A percentile compares a stretch with the other conserved stretches of the same genome.
phyloP scores from a whole-genome alignment of 352 stramenopile genomes.

The Globisporangium alternatum region DNA sequence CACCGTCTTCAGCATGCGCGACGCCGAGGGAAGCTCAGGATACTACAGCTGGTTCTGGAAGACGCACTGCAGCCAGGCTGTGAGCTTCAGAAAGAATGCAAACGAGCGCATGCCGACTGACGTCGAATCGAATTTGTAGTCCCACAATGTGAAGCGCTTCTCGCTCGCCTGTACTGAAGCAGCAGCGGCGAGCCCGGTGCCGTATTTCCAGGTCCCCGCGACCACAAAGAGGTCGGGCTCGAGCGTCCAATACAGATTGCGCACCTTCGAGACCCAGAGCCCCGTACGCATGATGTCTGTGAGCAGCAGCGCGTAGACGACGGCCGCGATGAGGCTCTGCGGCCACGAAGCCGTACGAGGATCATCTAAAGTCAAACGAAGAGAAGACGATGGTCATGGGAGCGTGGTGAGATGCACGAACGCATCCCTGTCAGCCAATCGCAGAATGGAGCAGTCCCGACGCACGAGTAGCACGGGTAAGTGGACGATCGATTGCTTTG shows the following conservation, averaged over 20 bases:
- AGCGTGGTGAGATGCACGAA: background rate
- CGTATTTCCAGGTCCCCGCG: background rate
- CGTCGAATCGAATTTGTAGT: background rate
- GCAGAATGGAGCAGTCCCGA: background rate
- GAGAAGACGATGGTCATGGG: background rate
- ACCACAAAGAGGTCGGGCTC: background rate
- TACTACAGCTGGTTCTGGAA: background rate
- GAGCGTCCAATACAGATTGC: background rate
- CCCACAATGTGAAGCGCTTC: background rate
- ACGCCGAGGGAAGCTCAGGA: background rate
- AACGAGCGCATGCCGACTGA: background rate
- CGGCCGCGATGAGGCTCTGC: background rate
- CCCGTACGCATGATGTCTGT: constrained; percentile 1
- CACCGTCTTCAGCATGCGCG: no score
- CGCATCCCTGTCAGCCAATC: background rate
- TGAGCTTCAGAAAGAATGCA: background rate
- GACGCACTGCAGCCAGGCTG: background rate
- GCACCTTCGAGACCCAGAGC: background rate
- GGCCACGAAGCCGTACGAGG: background rate
- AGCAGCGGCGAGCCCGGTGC: background rate
- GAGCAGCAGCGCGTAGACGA: constrained; percentile 7
- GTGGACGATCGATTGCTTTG: background rate
- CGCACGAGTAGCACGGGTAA: background rate
- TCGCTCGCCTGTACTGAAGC: background rate
- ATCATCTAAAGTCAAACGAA: background rate